phyloP scores from a whole-genome alignment of 352 stramenopile genomes.

The Globisporangium yorkense region DNA sequence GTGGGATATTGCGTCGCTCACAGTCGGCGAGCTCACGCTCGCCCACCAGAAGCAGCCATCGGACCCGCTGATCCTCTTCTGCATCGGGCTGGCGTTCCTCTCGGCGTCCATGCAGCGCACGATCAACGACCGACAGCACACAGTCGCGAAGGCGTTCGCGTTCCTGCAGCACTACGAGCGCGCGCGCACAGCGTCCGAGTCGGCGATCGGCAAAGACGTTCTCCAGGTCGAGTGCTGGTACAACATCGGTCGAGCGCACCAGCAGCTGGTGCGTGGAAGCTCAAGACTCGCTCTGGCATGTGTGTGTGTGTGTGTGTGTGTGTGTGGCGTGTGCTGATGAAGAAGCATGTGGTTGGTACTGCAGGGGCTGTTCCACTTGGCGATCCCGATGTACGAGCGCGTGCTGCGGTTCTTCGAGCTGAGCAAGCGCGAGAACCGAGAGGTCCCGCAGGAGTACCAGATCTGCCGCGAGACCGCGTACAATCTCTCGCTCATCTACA shows the following conservation, averaged over 20 bases:
- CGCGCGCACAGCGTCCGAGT: constrained; percentile 36
- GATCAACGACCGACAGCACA: constrained; percentile 81
- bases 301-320: background rate
- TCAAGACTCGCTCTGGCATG: background rate
- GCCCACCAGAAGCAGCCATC: constrained; percentile 72
- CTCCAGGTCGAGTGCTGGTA: constrained; percentile 79
- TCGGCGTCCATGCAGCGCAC: constrained; percentile 83
- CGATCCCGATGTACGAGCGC: constrained; percentile 85
- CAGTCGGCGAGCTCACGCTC: constrained; percentile 77
- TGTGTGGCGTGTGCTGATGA: background rate
- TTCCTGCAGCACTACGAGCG: constrained; percentile 82
- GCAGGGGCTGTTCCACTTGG: constrained; percentile 79
- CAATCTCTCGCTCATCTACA: constrained; percentile 86
- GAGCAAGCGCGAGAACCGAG: constrained; percentile 32
- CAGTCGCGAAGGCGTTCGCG: constrained; percentile 80
- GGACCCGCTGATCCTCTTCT: constrained; percentile 77
- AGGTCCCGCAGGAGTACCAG: constrained; percentile 60
- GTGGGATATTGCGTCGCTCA: constrained; percentile 83
- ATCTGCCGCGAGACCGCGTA: constrained; percentile 83
- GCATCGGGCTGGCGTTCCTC: constrained; percentile 78
- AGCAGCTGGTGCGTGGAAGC: constrained; percentile 60
- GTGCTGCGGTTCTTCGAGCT: constrained; percentile 76
- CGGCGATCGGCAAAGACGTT: constrained; percentile 54
- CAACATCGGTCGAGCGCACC: constrained; percentile 80
- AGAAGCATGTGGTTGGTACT: background rate